Evolutionary conservation across 1,139 yeast species (phyloP).

Genomic region (Geotrichum reessii): DNA sequence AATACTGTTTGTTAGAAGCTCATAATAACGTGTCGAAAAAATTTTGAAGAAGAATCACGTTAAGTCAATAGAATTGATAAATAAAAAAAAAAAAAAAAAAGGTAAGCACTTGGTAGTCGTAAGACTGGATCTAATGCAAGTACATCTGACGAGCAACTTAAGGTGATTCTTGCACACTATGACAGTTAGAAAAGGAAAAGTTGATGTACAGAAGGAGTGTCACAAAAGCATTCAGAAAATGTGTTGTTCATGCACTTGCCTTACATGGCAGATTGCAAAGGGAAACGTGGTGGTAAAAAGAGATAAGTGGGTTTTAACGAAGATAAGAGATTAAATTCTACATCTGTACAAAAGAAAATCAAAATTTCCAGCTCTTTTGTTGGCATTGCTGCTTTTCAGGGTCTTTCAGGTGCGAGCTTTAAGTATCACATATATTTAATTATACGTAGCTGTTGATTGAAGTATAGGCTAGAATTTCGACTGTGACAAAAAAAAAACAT

Average conservation of each 20-base stretch:
- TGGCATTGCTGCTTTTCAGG: not conserved
- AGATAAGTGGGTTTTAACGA: not conserved
- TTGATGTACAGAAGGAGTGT: not conserved
- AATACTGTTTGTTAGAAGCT: no score
- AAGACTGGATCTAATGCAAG: no score
- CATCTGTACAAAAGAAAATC: not conserved
- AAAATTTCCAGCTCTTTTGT: not conserved
- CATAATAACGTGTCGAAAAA: no score
- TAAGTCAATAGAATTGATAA: no score
- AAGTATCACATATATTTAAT: not conserved
- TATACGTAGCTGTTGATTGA: not conserved
- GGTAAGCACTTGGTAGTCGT: no score
- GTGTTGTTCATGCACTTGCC: not conserved
- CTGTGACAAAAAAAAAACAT: not conserved
- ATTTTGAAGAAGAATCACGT: no score
- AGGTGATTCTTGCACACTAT: no score
- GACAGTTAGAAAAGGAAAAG: not conserved
- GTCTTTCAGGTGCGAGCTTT: not conserved
- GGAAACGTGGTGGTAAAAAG: not conserved
- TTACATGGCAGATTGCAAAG: not conserved
- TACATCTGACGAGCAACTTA: no score
- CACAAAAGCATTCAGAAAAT: not conserved
- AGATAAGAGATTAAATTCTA: not conserved
- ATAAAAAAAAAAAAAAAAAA: no score
- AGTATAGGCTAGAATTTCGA: not conserved